Evolutionary conservation across 768 basidiomycete genomes (phyloP), one percentile per base, ranked within the genome.

Genomic region (Boletus coccyginus): DNA sequence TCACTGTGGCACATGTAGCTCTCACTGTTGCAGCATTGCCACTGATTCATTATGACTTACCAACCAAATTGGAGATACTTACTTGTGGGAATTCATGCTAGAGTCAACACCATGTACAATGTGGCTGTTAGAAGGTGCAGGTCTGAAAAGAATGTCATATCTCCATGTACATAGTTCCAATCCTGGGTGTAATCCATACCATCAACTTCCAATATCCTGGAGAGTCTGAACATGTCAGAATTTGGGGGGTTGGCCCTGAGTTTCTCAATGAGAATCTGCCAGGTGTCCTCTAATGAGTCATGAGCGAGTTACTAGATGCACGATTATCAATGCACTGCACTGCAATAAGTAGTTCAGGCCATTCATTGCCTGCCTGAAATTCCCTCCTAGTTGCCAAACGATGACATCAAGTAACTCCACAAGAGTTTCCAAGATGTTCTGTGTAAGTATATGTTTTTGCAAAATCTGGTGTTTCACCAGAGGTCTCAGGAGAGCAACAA

Each of bases 321-420:
- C 0, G 36, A 32, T 9, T 3, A 40, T 11, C 9, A 42, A 58
- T 63, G 39, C 6, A 67, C 66, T 52, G n/a, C 63, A 65, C 31
- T 57, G 49, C 58, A 63, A 21, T 19, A 68, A 24, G 27, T 56
- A 61, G 13, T 17, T 56, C 43, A 67, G 35, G n/a, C 64, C 58
- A 4, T 68, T 59, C 66, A 67, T 67, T 19, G 54, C 66, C 35
- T 59, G 64, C 29, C 49, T 46, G 29, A 68, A 63, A 35, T 57
- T 59, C 5, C 42, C 46, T 13, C 19, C 21, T 2, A 2, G 21
- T 21, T 47, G 40, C 2, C 3, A 9, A 21, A 66, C 11, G 11
- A 59, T 59, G 24, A 0, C 11, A 45, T 68, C 67, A 5, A 67
- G 51, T 17, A 66, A 40, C 2, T 24, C 7, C 31, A 67, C 39